phyloP scores from a whole-genome alignment of 192 early-diverging fungal species.

The Funneliformis mosseae region DNA sequence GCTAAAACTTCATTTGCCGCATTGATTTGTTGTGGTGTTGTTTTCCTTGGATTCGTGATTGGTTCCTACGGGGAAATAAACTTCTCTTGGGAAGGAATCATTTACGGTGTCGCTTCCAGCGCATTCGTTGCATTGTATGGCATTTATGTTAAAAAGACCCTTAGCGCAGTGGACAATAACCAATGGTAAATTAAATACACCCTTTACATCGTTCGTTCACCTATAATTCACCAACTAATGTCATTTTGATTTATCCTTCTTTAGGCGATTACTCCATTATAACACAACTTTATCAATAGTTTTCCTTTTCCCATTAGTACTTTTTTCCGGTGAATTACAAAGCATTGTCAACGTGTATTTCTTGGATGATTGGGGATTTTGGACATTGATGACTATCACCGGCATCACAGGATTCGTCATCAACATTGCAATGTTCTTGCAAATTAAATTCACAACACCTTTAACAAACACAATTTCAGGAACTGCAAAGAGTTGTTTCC shows the following conservation, averaged over 20 bases:
- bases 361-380: slow-evolving; percentile 52
- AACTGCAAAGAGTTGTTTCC: slow-evolving; percentile 69
- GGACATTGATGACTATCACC: slow-evolving; percentile 64
- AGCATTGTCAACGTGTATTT: slow-evolving; percentile 57
- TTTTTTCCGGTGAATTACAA: slow-evolving; percentile 60
- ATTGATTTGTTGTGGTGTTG: slow-evolving; percentile 57
- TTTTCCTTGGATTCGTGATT: slow-evolving; percentile 64
- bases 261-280: slow-evolving; percentile 66
- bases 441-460: slow-evolving; percentile 70
- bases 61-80: slow-evolving; percentile 70
- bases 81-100: slow-evolving; percentile 62
- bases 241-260: background rate
- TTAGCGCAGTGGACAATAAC: slow-evolving; percentile 62
- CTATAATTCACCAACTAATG: background rate
- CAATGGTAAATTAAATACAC: slow-evolving; percentile 54
- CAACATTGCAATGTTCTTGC: slow-evolving; percentile 72
- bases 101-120: slow-evolving; percentile 66
- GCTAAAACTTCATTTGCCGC: slow-evolving; percentile 55
- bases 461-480: slow-evolving; percentile 72
- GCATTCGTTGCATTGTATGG: slow-evolving; percentile 70
- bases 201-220: background rate
- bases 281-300: slow-evolving; percentile 65
- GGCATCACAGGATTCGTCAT: slow-evolving; percentile 66
- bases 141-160: slow-evolving; percentile 71
- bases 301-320: slow-evolving; percentile 56